Evolutionary conservation across 306 rosid genomes (phyloP).

Genomic region (Delonix regia): DNA sequence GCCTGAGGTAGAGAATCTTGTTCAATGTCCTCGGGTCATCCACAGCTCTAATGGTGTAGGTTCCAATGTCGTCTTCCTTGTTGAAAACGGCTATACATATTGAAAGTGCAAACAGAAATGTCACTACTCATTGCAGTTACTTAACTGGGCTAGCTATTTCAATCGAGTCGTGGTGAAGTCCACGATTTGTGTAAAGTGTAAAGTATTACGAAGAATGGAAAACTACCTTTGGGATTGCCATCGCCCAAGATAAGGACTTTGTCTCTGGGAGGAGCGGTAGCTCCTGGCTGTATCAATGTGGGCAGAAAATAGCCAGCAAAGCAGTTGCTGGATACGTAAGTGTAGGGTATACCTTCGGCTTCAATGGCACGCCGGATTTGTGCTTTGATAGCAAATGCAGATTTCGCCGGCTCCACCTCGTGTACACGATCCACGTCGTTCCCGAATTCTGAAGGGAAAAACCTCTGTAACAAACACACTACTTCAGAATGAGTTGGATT

Average conservation of each 20-base stretch:
- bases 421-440: slow-evolving; percentile 77
- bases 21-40: slow-evolving; percentile 88
- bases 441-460: slow-evolving; percentile 91
- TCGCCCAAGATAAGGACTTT: slow-evolving; percentile 71
- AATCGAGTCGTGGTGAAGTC: neutral
- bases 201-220: neutral
- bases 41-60: slow-evolving; percentile 79
- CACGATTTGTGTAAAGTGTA: neutral
- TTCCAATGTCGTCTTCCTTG: slow-evolving; percentile 84
- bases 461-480: slow-evolving; percentile 55
- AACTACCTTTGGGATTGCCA: slow-evolving; percentile 76
- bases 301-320: slow-evolving; percentile 80
- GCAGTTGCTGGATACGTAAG: slow-evolving; percentile 64
- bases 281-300: slow-evolving; percentile 71
- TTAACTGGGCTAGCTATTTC: neutral
- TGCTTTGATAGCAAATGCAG: slow-evolving; percentile 56
- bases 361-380: slow-evolving; percentile 68
- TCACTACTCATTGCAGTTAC: neutral
- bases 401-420: slow-evolving; percentile 93
- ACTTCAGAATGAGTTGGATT: neutral
- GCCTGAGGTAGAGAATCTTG: slow-evolving; percentile 76
- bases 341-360: slow-evolving; percentile 76
- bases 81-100: slow-evolving; percentile 61
- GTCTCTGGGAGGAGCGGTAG: slow-evolving; percentile 72
- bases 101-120: neutral